Evolutionary conservation across 164 flowering plant species (phyloP), one percentile per base, ranked within the genome.

Genomic region (Vitis labrusca): DNA sequence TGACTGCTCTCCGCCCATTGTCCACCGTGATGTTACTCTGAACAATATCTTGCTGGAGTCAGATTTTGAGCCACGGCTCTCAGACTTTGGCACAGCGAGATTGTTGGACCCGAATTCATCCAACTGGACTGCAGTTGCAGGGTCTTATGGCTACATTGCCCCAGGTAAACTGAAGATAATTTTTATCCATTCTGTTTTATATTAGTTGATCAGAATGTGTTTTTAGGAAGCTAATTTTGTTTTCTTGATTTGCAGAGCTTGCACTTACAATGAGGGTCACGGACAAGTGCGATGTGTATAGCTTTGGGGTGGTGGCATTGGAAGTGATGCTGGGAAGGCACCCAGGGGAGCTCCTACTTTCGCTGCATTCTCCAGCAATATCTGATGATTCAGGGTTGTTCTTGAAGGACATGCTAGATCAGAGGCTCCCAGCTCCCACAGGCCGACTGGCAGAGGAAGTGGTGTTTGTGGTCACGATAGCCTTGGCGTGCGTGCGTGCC

Each of bases 251-350:
- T 72, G 71, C 83, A 90, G 92, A 90, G 73, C 80, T 90, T 10
- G 92, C 91, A 1, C 62, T 55, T 17, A 76, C 89, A 55, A 84
- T 85, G 89, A 54, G 56, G 29, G 82, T 85, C 3, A 88, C 85
- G 2, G 85, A 80, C n/a, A 85, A 88, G 65, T 84, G 89, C 65
- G 95, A 90, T 70, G 91, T 88, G 10, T 90, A 88, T 61, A 90
- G 92, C 76, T 90, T 85, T 57, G 92, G 95, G 48, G 88, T 90
- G 66, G 85, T 88, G 51, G 80, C 83, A n/a, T 58, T 88, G 30
- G 95, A 90, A 68, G 73, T 85, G 19, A 77, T 90, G 81, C 84
- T 82, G 84, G 95, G 95, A 69, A 78, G 63, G 67, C 96, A 90
- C 53, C 96, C 96, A 4, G 82, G 90, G 6, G 89, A 88, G 37